Percentiles rank a stretch among this genome's conserved stretches.
Evolutionary conservation across 2,329 filamentous ascomycete species (phyloP).

Genomic region (Penicillium expansum): DNA sequence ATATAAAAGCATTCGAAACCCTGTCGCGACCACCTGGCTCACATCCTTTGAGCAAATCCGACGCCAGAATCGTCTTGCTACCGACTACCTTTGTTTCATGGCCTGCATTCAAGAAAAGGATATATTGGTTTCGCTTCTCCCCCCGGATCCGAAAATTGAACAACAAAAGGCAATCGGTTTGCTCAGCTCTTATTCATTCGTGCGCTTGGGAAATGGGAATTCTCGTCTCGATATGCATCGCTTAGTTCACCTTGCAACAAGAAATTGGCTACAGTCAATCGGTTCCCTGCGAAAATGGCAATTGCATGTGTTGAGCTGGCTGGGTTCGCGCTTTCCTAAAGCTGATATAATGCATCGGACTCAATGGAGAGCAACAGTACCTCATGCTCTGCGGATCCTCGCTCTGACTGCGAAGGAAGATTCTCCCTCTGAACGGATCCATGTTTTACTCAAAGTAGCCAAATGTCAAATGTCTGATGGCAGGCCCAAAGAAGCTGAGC

Average conservation of each 20-base stretch:
- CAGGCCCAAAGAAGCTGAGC: constrained; percentile 17
- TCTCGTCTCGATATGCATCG: constrained; percentile 27
- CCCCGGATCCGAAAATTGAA: neutral
- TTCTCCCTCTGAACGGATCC: neutral
- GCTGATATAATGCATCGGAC: constrained; percentile 8
- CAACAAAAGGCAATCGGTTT: constrained; percentile 20
- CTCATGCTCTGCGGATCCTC: constrained; percentile 16
- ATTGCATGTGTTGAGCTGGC: neutral
- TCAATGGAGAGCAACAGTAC: constrained; percentile 20
- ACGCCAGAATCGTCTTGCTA: constrained; percentile 16
- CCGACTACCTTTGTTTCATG: constrained; percentile 29
- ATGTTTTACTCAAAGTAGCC: constrained; percentile 2
- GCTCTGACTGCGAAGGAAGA: neutral
- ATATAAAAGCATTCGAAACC: constrained; percentile 29
- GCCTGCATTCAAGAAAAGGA: constrained; percentile 27
- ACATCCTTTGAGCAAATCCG: constrained; percentile 34
- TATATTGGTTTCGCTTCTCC: constrained; percentile 30
- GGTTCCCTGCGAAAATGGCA: neutral
- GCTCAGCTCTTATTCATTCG: constrained; percentile 24
- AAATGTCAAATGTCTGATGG: constrained; percentile 13
- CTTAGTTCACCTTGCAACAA: constrained; percentile 30
- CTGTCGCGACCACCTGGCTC: constrained; percentile 36
- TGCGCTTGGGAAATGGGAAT: constrained; percentile 3
- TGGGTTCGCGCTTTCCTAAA: constrained; percentile 12
- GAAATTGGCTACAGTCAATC: constrained; percentile 25